Evolutionary conservation across 139 green algal species (phyloP).

Genomic region (Pleodorina starrii): DNA sequence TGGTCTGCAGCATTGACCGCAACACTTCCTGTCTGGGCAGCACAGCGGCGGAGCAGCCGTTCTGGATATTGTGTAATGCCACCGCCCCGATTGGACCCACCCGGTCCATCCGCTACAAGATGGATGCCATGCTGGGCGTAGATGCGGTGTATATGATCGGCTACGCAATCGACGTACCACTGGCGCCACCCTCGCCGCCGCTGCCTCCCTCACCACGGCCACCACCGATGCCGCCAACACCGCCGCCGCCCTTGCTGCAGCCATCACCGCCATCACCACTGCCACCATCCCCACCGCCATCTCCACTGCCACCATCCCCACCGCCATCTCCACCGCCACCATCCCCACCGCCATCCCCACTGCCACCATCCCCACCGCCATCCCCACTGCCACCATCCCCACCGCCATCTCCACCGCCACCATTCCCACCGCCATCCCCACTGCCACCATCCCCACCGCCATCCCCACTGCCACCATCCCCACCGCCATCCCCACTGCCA

Average conservation of each 20-base stretch:
- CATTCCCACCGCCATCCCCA: neutral
- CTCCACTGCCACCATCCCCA: neutral
- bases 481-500: neutral
- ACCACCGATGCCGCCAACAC: neutral
- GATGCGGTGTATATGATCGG: neutral
- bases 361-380: neutral
- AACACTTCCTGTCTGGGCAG: neutral
- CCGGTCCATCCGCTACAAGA: neutral
- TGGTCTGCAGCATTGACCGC: neutral
- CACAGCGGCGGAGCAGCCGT: neutral
- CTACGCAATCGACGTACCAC: neutral
- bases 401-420: neutral
- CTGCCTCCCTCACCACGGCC: neutral
- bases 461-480: neutral
- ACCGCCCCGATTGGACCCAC: neutral
- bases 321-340: neutral
- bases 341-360: neutral
- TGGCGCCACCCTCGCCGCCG: neutral
- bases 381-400: neutral
- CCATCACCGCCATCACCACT: neutral
- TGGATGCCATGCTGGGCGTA: neutral
- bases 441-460: neutral
- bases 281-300: neutral
- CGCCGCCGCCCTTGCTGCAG: too few species aligned
- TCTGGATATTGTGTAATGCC: neutral